Evolutionary conservation across 2,329 filamentous ascomycete genomes (phyloP), one percentile per base, ranked within the genome.

Genomic region (Aspergillus carbonarius): DNA sequence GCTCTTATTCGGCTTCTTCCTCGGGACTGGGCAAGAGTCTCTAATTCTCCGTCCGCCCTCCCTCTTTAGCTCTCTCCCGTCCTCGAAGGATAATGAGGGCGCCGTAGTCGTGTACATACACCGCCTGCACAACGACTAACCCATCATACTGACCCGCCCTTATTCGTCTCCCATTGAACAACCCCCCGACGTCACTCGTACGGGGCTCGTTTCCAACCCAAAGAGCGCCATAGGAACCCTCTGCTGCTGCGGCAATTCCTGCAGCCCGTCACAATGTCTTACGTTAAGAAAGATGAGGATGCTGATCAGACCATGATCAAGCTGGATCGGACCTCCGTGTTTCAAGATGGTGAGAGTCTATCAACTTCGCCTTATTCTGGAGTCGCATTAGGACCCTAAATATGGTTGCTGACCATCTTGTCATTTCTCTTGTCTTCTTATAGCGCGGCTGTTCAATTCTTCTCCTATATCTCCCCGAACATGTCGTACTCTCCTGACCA

Each of bases 221-320:
- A 54, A 63, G 60, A 63, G 47, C 51, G 54, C 55, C 30, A 51
- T 57, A 60, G 55, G 57, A 49, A 47, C 48, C 15, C 8, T 51
- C 49, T 49, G 37, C 54, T 61, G 66, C 68, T 70, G 70, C 69
- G 67, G 66, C 67, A 64, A 68, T 68, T 62, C 60, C 67, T 66
- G 70, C 67, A 67, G 67, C 65, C 64, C 63, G 63, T 62, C 75
- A 77, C 61, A 23, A 96, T 96, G 93, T 95, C 90, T 81, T 96
- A 95, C 86, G 89, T 93, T 83, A 99, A 99, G 83, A 98, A 96
- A 84, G 93, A 99, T 79, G 95, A 98, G 85, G 95, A 99, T 83
- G 91, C 89, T 74, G 93, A 97, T 76, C 86, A 89, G 76, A 89
- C 90, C 74, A 85, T 98, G 82, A 90, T 98, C 83, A 96, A 93